Evolutionary conservation across 306 rosid species (phyloP), one percentile per base, ranked within the genome.

Genomic region (Fragaria ananassa): DNA sequence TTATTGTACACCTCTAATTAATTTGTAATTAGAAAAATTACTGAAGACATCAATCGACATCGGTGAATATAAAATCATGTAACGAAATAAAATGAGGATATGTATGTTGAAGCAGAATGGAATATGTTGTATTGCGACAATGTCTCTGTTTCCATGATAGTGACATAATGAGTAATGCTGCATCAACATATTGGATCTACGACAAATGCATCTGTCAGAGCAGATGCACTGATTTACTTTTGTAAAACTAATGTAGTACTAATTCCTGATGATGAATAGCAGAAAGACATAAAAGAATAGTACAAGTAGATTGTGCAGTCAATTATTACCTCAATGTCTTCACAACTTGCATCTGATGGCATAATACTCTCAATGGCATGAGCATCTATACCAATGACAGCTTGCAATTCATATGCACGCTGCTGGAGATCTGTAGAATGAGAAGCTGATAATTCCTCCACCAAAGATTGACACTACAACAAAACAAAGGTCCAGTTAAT

Each of bases 361-460:
- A 93, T 72, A 76, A 89, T 87, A 79, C 63, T 74, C 76, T 81
- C 84, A 49, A 86, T 82, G 58, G 93, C 91, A 79, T 44, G 81
- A 66, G 87, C 80, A 76, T 89, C 90, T 85, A 90, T 85, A 60
- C 87, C 79, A 67, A 76, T 27, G 68, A 88, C 85, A 68, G 87
- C 89, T 87, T 88, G 98, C 85, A 91, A 86, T 84, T 93, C 98
- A 84, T 93, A 91, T 11, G 98, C 95, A 76, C 96, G 97, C 76
- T 93, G 98, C 86, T 93, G 97, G 88, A 93, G 79, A 86, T 93
- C 98, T 29, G 93, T 91, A 63, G 94, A 93, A 85, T 93, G 87
- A 77, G 98, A 90, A 42, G 98, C 96, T 64, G 91, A 83, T 80
- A 90, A 75, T 76, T 87, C 96, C 85, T 93, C 98, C 73, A 91